phyloP scores from a whole-genome alignment of 1,139 yeast genomes.

The Entelexis sorbosivorans region DNA sequence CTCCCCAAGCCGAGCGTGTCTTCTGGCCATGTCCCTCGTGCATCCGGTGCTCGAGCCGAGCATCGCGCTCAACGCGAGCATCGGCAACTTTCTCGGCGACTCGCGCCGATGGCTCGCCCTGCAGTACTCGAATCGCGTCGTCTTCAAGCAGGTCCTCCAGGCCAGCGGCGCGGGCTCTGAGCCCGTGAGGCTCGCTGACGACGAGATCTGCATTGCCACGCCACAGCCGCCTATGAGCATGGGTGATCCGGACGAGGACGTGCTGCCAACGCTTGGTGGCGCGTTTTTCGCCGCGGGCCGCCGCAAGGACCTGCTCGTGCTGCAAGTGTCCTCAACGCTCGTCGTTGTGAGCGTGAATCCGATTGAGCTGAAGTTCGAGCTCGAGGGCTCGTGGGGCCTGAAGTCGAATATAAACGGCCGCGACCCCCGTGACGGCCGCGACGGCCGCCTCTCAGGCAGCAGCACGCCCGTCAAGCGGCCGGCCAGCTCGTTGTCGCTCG shows the following conservation, averaged over 20 bases:
- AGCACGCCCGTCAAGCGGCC: background rate
- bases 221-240: constrained; percentile 19
- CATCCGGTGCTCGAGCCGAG: constrained; percentile 20
- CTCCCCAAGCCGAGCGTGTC: background rate
- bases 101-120: constrained; percentile 13
- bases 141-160: constrained; percentile 4
- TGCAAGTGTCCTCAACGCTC: constrained; percentile 11
- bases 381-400: constrained; percentile 20
- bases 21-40: constrained; percentile 17
- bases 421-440: background rate
- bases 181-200: background rate
- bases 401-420: background rate
- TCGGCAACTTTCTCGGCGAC: constrained; percentile 15
- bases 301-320: constrained; percentile 15
- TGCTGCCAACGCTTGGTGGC: constrained; percentile 15
- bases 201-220: constrained; percentile 10
- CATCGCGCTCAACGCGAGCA: constrained; percentile 16
- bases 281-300: constrained; percentile 18
- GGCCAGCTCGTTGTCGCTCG: background rate
- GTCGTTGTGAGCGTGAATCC: constrained; percentile 13
- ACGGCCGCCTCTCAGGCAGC: background rate
- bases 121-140: constrained; percentile 19
- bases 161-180: background rate
- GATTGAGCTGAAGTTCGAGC: constrained; percentile 11
- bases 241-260: constrained; percentile 11